Base-by-base conservation (phyloP, 2,329 filamentous ascomycete genomes). In the Aspergillus hortae region DNA sequence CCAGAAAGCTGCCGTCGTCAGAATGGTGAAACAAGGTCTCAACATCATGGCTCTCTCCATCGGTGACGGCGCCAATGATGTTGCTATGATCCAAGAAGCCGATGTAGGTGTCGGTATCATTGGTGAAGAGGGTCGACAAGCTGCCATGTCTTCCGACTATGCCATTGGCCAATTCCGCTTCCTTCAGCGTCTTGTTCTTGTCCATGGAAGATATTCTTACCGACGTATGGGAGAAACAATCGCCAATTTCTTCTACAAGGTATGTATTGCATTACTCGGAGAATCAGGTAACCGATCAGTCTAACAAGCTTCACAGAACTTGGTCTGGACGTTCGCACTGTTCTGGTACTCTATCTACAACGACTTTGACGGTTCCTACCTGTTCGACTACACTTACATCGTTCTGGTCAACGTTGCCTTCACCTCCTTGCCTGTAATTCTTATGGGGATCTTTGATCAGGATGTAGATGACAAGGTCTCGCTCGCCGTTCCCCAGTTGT, bases 211-310 rank as follows among this genome's bases (percentile, higher is more conserved):
- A 53, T 96, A 92, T 90, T 96, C 91, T n/a, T 99, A 99, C 75
- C 84, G 92, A 48, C 85, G 94, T 62, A 77, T 99, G 69, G 90
- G 88, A 27, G 94, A 99, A 76, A 89, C 87, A 44, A 96, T 95
- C 65, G 90, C 91, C 70, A 99, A 99, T 72, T 99, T 99, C 80
- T 99, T 99, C 79, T 99, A 97, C 84, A 99, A 99, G 77, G 83
- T 84, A 68, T 65, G 75, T 57, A 2, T 19, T 23, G 4, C 19
- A 23, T 42, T 21, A 38, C 7, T 11, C 19, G 12, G 19, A 42
- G 5, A 21, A n/a, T 21, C n/a, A 15, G 23, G 19, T 6, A 15
- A 10, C 4, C n/a, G 4, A 32, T 49, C 40, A 7, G 23, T 40
- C 54, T 64, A 7, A 58, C 50, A 11, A 42, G 25, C 6, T 23